Evolutionary conservation across 2,329 filamentous ascomycete genomes (phyloP), one percentile per base, ranked within the genome.

Genomic region (Stagonosporopsis rhizophila): DNA sequence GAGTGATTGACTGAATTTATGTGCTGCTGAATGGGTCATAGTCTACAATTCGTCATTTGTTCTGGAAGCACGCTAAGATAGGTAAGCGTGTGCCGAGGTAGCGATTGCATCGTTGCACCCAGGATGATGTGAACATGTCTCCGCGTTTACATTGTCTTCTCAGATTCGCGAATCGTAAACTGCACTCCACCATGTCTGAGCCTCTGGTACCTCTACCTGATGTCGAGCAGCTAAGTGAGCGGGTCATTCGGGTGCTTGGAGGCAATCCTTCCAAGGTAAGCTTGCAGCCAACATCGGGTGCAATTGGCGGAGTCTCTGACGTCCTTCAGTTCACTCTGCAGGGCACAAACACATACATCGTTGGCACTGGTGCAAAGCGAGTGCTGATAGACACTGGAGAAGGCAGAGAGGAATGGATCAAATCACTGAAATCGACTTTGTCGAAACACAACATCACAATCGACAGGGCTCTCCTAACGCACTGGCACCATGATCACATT

Each of bases 321-420:
- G 57, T 42, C 44, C 20, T 22, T 38, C 59, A 84, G 83, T 88
- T 87, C 70, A 85, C 84, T 0, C 73, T 88, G n/a, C 86, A 88
- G 82, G 86, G 92, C 60, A 97, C 95, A 65, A 99, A 99, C 76
- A 99, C 95, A 30, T 99, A 99, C 75, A 84, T 99, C 17, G 71
- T 99, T 56, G 95, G 95, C 56, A 87, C 84, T 6, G 94, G 93
- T 3, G 74, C 80, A 6, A 77, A 79, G 6, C 87, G 95, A 9
- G 82, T 98, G 56, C 84, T 99, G 20, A 87, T 99, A 69, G 95
- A 99, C 77, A 96, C 93, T 0, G 95, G 90, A 44, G 89, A 96
- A 75, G 95, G 94, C 42, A 85, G 81, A 55, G 85, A 87, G 2
- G 82, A 84, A 30, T 99, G 94, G 94, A 82, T 86, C 38, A 75